Percentiles rank a stretch among this genome's conserved stretches.
Evolutionary conservation across 257 asterid species (phyloP).

Genomic region (Rhazya stricta): DNA sequence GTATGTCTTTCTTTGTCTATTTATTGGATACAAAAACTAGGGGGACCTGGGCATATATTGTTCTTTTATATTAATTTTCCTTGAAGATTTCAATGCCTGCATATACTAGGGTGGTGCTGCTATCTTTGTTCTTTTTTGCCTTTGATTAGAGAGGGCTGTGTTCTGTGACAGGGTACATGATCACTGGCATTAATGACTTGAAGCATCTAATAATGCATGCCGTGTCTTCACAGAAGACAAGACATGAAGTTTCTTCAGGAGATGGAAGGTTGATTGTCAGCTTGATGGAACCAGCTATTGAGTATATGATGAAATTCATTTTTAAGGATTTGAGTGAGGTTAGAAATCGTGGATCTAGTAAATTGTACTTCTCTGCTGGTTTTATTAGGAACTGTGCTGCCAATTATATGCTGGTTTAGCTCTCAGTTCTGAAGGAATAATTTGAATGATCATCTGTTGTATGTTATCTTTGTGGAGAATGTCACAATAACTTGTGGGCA

Average conservation of each 20-base stretch:
- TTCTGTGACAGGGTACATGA: slow-evolving; percentile 55
- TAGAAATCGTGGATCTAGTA: slow-evolving; percentile 20
- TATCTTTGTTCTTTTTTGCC: not conserved
- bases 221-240: slow-evolving; percentile 32
- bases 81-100: not conserved
- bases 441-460: slow-evolving; percentile 1
- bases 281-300: slow-evolving; percentile 71
- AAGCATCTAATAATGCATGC: slow-evolving; percentile 42
- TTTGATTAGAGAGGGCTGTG: slow-evolving; percentile 7
- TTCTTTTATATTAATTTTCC: not conserved
- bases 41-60: no score
- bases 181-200: slow-evolving; percentile 65
- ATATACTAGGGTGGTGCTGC: not conserved
- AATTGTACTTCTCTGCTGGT: slow-evolving; percentile 17
- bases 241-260: slow-evolving; percentile 34
- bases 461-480: not conserved
- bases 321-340: slow-evolving; percentile 68
- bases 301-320: slow-evolving; percentile 55
- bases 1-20: slow-evolving; percentile 31
- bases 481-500: not conserved
- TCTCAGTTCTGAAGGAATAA: not conserved
- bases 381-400: not conserved
- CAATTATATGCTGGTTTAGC: not conserved
- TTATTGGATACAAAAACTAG: not conserved
- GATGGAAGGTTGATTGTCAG: slow-evolving; percentile 40